A percentile compares a stretch with the other conserved stretches of the same genome.
Evolutionary conservation across 768 basidiomycete species (phyloP).

Genomic region (Rhizopogon vinicolor): DNA sequence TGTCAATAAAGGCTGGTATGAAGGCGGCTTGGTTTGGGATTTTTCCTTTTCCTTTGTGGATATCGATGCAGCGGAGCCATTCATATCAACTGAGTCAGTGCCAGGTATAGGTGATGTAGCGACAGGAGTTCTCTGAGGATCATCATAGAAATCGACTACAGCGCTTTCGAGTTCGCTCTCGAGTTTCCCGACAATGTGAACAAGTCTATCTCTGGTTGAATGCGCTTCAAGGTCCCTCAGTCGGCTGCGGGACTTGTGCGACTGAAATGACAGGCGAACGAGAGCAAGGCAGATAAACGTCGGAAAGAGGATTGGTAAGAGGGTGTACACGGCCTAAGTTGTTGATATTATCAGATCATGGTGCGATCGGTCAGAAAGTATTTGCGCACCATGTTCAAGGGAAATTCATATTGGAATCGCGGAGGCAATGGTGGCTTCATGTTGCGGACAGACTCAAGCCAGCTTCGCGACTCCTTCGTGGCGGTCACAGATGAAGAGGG

Average conservation of each 20-base stretch:
- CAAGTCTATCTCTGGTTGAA: conserved; percentile 43
- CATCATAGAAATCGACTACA: conserved; percentile 57
- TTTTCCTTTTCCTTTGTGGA: conserved; percentile 1
- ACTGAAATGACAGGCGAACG: conserved; percentile 51
- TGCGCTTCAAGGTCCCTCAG: conserved; percentile 63
- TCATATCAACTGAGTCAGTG: background rate
- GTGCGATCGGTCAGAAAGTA: background rate
- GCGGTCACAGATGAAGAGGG: conserved; percentile 36
- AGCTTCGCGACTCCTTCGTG: conserved; percentile 38
- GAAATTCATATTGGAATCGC: conserved; percentile 53
- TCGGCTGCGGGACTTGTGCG: conserved; percentile 57
- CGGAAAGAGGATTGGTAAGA: conserved; percentile 66
- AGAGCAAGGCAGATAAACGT: conserved; percentile 49
- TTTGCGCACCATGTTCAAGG: conserved; percentile 61
- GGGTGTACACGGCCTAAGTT: conserved; percentile 44
- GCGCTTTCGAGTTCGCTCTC: conserved; percentile 59
- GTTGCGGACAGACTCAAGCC: conserved; percentile 40
- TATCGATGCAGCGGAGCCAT: background rate
- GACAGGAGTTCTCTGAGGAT: conserved; percentile 24
- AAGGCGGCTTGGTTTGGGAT: conserved; percentile 5
- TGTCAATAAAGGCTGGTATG: conserved; percentile 44
- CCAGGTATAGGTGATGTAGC: conserved; percentile 6
- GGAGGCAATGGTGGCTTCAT: conserved; percentile 52
- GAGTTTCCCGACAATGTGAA: conserved; percentile 50
- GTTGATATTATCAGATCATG: background rate